phyloP scores from a whole-genome alignment of 257 asterid species.

The Przewalskia tangutica region DNA sequence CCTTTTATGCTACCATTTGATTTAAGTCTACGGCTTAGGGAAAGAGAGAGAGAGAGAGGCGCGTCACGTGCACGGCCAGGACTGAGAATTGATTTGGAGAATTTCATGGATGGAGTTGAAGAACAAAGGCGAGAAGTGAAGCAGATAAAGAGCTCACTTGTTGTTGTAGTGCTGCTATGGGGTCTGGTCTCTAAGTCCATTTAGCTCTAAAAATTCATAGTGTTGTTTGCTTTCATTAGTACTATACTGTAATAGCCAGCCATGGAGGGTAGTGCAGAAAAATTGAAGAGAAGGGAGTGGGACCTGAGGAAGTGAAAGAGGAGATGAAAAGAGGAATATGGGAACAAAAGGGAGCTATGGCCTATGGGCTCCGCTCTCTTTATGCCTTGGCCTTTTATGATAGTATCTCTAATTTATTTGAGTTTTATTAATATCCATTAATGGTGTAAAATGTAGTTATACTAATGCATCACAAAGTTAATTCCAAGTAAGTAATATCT shows the following conservation, averaged over 20 bases:
- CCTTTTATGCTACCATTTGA: conserved; percentile 65
- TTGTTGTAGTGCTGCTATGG: conserved; percentile 26
- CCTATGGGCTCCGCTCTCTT: neutral
- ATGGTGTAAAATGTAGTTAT: neutral
- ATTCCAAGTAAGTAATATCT: neutral
- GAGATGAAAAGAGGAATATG: neutral
- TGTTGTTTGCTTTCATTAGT: neutral
- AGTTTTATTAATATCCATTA: neutral
- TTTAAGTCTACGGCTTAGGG: conserved; percentile 75
- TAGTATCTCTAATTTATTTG: neutral
- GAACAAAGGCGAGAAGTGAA: conserved; percentile 54
- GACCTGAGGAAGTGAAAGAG: neutral
- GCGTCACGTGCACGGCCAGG: conserved; percentile 51
- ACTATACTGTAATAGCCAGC: neutral
- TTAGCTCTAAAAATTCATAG: neutral
- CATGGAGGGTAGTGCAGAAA: neutral
- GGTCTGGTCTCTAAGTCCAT: conserved; percentile 53
- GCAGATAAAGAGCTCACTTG: conserved; percentile 55
- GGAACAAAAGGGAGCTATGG: neutral
- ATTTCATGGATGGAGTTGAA: conserved; percentile 17
- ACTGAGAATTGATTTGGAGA: conserved; percentile 40
- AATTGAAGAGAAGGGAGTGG: neutral
- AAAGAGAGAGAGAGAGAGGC: conserved; percentile 50
- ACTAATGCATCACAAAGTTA: neutral
- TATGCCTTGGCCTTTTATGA: neutral